phyloP scores from a whole-genome alignment of 1,284 basidiomycete genomes.

The Cutaneotrichosporon dermatis region DNA sequence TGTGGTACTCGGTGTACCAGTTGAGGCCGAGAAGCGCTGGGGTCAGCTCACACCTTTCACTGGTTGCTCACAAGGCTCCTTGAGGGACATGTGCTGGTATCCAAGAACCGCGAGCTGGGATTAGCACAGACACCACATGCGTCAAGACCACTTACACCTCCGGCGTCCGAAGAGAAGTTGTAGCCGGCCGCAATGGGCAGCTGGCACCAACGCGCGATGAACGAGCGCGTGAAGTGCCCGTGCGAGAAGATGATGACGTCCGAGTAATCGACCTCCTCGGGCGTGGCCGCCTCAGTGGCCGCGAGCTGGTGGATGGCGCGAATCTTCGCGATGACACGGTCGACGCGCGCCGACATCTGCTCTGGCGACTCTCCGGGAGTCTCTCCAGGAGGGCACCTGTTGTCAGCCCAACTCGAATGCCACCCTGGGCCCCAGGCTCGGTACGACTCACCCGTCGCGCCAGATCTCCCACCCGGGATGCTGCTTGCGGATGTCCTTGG shows the following conservation, averaged over 20 bases:
- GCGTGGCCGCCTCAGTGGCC: conserved; percentile 45
- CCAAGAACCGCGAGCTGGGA: conserved; percentile 45
- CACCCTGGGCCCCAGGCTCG: too few relatives aligned
- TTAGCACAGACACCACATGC: too few relatives aligned
- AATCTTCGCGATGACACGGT: conserved; percentile 68
- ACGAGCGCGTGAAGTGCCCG: conserved; percentile 72
- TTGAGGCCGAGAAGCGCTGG: conserved; percentile 48
- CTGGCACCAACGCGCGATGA: conserved; percentile 57
- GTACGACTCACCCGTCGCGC: conserved; percentile 70
- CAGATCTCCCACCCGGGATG: conserved; percentile 74
- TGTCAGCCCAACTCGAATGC: background rate
- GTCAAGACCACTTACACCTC: conserved; percentile 43
- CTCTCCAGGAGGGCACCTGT: conserved; percentile 64
- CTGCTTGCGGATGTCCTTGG: conserved; percentile 65
- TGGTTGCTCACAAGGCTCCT: conserved; percentile 49
- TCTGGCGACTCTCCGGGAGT: conserved; percentile 71
- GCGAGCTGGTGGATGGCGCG: conserved; percentile 61
- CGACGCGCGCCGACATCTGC: conserved; percentile 73
- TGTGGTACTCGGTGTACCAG: conserved; percentile 47
- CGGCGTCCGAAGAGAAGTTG: conserved; percentile 48
- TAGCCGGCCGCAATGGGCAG: conserved; percentile 48
- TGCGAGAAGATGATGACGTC: conserved; percentile 56
- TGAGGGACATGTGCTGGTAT: conserved; percentile 49
- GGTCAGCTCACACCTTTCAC: too few relatives aligned
- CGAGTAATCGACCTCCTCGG: conserved; percentile 21